Conservation (phyloP, 2,329 filamentous ascomycete species). For the Tricladium varicosporioides region DNA sequence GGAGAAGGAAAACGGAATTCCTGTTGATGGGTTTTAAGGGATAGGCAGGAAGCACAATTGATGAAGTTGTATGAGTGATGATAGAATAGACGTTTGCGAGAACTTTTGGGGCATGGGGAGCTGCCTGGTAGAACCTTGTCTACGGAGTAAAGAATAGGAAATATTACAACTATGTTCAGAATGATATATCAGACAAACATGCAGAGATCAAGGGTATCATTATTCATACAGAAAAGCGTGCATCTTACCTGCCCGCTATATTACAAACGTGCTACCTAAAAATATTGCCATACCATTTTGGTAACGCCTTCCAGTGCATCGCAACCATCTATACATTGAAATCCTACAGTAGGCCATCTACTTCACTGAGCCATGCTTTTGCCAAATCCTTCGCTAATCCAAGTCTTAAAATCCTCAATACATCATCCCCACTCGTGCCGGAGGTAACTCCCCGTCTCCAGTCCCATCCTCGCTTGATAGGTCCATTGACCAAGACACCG, state of each 20-base stretch:
- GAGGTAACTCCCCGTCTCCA: constrained; percentile 61
- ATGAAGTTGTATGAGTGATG: no score
- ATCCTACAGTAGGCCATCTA: constrained; percentile 43
- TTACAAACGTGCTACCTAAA: constrained; percentile 9
- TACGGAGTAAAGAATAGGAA: no score
- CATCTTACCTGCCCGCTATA: constrained; percentile 8
- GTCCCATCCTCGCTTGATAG: constrained; percentile 66
- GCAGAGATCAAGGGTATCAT: constrained; percentile 22
- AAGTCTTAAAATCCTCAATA: constrained; percentile 70
- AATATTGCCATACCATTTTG: constrained; percentile 3
- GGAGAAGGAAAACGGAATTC: constrained; percentile 35
- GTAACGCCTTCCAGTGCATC: constrained; percentile 18
- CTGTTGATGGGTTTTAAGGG: constrained; percentile 28
- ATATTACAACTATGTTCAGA: no score
- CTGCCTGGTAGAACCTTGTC: no score
- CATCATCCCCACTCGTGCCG: constrained; percentile 60
- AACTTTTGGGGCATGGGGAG: no score
- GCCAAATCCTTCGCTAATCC: constrained; percentile 74
- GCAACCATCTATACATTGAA: constrained; percentile 5
- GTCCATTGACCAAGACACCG: constrained; percentile 45
- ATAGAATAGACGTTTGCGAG: no score
- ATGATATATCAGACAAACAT: no score
- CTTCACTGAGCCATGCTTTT: constrained; percentile 65
- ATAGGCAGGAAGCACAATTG: not conserved
- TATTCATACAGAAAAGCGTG: constrained; percentile 3